Evolutionary conservation across 352 stramenopile species (phyloP), one percentile per base, ranked within the genome.

Genomic region (Globisporangium carolinianum): DNA sequence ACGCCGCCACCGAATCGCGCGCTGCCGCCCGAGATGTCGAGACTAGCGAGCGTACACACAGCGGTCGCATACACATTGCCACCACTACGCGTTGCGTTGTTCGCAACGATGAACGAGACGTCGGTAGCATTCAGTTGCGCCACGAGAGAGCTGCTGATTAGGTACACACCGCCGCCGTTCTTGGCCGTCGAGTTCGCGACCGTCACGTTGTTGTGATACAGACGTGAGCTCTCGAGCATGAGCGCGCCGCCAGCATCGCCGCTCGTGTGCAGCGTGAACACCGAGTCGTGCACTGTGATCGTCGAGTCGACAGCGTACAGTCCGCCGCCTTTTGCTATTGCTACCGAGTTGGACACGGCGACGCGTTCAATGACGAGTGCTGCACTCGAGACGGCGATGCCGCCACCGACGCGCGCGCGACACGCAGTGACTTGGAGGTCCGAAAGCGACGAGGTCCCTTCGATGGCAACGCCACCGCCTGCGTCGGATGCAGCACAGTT

Each of bases 131-230:
- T n/a, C 43, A 32, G 11, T 3, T 56, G 15, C 6, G 53, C 51
- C 5, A 57, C 15, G 5, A 75, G 50, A 4, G 49, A 57, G 10
- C 62, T 73, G 14, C 54, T 15, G 4, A 57, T 37, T 7, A 83
- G 5, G 42, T 74, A 78, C 3, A 75, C 10, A 0, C 75, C 79
- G 1, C 75, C 79, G 6, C 79, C 79, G 5, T 24, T 50, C 6
- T 65, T 74, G 15, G 55, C 41, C 41, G 56, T 0, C 4, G 54
- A 83, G 0, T 49, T n/a, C 3, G 51, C 47, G 6, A 85, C 47
- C 1, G 24, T 72, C 10, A 75, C 32, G 41, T 69, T 66, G 6
- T 53, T 37, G 47, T 85, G 68, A 1, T 45, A 12, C 6, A 79
- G 50, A 15, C 42, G 65, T 1, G 67, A 68, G 14, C 9, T 37